Conservation (phyloP, 352 stramenopile genomes). For the Phytophthora hybrid region DNA sequence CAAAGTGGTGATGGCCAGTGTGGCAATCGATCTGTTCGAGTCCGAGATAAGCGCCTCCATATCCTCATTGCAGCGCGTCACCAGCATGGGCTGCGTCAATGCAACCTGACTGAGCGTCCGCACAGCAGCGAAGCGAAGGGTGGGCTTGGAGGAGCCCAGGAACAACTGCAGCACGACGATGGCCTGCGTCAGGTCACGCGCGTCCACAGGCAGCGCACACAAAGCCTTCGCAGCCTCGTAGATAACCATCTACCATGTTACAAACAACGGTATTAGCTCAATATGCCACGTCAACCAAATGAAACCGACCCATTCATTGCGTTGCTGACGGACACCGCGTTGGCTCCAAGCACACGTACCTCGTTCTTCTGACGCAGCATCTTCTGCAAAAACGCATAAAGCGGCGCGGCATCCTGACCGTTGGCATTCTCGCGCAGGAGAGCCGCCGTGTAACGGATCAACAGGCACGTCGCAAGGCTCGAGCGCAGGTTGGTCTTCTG, state of each 20-base stretch:
- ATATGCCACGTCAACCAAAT: slow-evolving; percentile 9
- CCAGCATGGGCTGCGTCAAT: slow-evolving; percentile 93
- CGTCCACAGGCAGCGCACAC: slow-evolving; percentile 96
- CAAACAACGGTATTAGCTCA: slow-evolving; percentile 5
- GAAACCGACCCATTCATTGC: background rate
- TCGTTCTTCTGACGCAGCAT: slow-evolving; percentile 97
- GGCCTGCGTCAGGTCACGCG: slow-evolving; percentile 95
- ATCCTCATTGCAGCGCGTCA: slow-evolving; percentile 99
- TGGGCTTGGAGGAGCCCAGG: slow-evolving; percentile 95
- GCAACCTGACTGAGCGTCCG: slow-evolving; percentile 95
- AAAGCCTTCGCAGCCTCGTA: slow-evolving; percentile 98
- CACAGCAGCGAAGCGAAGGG: slow-evolving; percentile 97
- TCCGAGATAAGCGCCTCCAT: slow-evolving; percentile 98
- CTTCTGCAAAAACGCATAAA: slow-evolving; percentile 95
- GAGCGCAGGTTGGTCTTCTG: slow-evolving; percentile 95
- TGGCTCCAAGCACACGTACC: slow-evolving; percentile 32
- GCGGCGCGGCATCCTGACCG: slow-evolving; percentile 75
- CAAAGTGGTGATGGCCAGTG: slow-evolving; percentile 98
- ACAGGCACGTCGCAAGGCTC: slow-evolving; percentile 95
- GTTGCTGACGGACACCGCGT: background rate
- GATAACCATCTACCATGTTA: slow-evolving; percentile 95
- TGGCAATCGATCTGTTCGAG: slow-evolving; percentile 98
- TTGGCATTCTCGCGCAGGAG: slow-evolving; percentile 91
- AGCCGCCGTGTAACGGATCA: slow-evolving; percentile 97
- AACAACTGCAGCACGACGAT: slow-evolving; percentile 98